Conservation (phyloP, 805 yeast genomes). For the Myxozyma monticola region DNA sequence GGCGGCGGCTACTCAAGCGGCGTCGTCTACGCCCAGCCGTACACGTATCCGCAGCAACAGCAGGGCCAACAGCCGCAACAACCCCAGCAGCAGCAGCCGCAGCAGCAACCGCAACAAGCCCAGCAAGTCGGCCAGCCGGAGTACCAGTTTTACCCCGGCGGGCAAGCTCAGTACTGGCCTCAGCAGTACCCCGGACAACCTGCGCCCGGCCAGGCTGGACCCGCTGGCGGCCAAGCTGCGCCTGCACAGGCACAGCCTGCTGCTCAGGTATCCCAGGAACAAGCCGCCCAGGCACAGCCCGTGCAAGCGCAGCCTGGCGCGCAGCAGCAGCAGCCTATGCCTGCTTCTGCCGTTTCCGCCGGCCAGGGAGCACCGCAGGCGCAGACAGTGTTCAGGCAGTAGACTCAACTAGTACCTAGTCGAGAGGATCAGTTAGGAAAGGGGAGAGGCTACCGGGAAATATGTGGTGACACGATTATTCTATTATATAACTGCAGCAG, state of each 20-base stretch:
- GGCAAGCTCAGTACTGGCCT: conserved; percentile 1
- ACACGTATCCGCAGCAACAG: conserved; percentile 25
- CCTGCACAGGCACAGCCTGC: conserved; percentile 24
- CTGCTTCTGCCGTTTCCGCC: too few relatives aligned
- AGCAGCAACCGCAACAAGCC: conserved; percentile 7
- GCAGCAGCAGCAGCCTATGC: conserved; percentile 17
- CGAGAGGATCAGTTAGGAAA: too few relatives aligned
- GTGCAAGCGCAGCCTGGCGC: conserved; percentile 22
- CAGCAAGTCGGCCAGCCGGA: conserved; percentile 2
- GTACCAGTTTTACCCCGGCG: conserved; percentile 3
- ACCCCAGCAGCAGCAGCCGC: conserved; percentile 9
- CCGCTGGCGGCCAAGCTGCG: conserved; percentile 4
- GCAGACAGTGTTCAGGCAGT: conserved; percentile 6
- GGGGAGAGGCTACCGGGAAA: too few relatives aligned
- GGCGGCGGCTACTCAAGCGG: conserved; percentile 7
- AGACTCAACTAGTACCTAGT: too few relatives aligned
- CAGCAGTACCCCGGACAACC: too few relatives aligned
- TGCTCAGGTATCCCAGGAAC: too few relatives aligned
- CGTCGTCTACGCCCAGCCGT: conserved; percentile 13
- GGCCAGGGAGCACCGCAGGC: conserved; percentile 19
- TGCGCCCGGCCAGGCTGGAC: too few relatives aligned
- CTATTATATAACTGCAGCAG: too few relatives aligned
- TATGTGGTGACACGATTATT: too few relatives aligned
- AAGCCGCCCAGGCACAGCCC: conserved; percentile 9
- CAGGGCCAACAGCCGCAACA: conserved; percentile 26